Conservation (phyloP, 2,329 filamentous ascomycete species). For the Penicillium sp. region DNA sequence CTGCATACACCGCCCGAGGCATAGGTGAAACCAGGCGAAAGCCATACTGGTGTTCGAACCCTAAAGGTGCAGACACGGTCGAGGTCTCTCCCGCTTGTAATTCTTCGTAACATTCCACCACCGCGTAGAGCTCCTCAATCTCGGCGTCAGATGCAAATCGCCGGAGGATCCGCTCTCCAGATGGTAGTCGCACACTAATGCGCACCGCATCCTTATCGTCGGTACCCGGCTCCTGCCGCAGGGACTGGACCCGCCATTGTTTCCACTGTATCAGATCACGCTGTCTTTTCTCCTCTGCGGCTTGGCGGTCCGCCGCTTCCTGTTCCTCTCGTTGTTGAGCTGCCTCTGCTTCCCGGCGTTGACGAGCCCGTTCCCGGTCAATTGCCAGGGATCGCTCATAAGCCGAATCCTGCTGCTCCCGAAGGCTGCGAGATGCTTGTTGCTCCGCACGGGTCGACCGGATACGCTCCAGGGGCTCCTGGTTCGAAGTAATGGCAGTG, state of each 20-base stretch:
- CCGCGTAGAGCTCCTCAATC: conserved; percentile 90
- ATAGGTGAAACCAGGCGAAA: conserved; percentile 84
- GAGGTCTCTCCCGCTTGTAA: conserved; percentile 47
- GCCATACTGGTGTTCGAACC: conserved; percentile 77
- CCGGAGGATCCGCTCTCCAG: conserved; percentile 72
- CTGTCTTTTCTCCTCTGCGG: conserved; percentile 58
- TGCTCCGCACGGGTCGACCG: conserved; percentile 77
- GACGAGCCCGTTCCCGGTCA: conserved; percentile 79
- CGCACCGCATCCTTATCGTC: conserved; percentile 69
- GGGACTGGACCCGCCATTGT: conserved; percentile 69
- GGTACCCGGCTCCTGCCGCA: conserved; percentile 66
- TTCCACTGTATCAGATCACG: conserved; percentile 69
- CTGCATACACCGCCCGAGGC: conserved; percentile 76
- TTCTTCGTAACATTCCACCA: conserved; percentile 84
- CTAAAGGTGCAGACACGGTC: conserved; percentile 55
- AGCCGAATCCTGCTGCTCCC: conserved; percentile 87
- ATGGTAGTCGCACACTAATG: conserved; percentile 62
- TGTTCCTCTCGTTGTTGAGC: conserved; percentile 60
- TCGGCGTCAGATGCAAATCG: conserved; percentile 68
- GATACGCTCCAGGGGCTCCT: conserved; percentile 70
- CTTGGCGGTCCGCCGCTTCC: conserved; percentile 64
- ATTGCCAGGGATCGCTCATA: conserved; percentile 89
- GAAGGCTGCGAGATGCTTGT: conserved; percentile 73
- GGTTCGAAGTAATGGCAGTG: conserved; percentile 70
- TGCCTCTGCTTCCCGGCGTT: conserved; percentile 73